These are phyloP conservation scores for Ehretia macrophylla DNA, from an alignment of 257 asterid genomes.

Conservation along the genomic window DNA sequence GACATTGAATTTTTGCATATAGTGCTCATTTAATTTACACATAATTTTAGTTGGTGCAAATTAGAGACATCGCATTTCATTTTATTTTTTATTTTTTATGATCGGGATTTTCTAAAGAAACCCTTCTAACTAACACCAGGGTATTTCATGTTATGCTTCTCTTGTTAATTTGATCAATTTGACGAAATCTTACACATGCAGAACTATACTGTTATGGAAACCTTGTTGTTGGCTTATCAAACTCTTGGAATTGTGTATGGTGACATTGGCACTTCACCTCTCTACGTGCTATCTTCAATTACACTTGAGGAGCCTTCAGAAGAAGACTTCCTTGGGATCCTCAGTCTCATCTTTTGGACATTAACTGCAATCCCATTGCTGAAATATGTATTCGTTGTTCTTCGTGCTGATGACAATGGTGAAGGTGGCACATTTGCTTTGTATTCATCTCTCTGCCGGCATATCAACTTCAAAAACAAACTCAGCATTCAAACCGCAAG, in stretches of 20 bases:
- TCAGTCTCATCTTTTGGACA: conserved; percentile 78
- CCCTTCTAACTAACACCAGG: too few species aligned
- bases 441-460: conserved; percentile 52
- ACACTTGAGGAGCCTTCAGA: conserved; percentile 37
- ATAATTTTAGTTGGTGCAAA: too few species aligned
- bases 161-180: too few species aligned
- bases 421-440: conserved; percentile 87
- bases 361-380: conserved; percentile 46
- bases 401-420: conserved; percentile 68
- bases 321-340: conserved; percentile 60
- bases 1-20: too few species aligned
- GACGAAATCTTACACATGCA: too few species aligned
- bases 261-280: conserved; percentile 76
- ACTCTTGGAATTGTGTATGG: conserved; percentile 72
- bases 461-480: conserved; percentile 42
- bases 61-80: too few species aligned
- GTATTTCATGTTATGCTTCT: too few species aligned
- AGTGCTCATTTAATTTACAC: too few species aligned
- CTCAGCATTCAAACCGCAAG: conserved; percentile 34
- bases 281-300: conserved; percentile 63
- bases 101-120: too few species aligned
- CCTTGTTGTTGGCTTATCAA: conserved; percentile 54
- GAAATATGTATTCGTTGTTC: conserved; percentile 63
- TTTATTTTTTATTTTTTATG: too few species aligned
- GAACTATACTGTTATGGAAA: conserved; percentile 46